phyloP scores from a whole-genome alignment of 1,284 basidiomycete species.

The Puccinia hordei region DNA sequence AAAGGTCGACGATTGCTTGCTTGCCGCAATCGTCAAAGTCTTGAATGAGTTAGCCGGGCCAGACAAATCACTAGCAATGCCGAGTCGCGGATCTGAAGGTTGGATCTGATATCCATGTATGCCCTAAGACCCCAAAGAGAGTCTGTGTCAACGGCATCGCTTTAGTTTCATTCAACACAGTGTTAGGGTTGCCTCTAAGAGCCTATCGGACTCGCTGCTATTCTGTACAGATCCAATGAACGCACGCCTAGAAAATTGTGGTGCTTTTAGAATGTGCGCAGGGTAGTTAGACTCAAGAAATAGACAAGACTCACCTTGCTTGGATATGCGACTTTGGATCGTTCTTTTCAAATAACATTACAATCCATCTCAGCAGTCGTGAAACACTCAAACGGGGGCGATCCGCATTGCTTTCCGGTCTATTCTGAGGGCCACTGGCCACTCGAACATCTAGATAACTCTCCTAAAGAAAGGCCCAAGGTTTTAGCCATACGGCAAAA shows the following conservation, averaged over 20 bases:
- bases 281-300: neutral
- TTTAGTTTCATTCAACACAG: conserved; percentile 44
- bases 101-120: conserved; percentile 26
- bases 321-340: conserved; percentile 32
- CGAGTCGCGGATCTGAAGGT: conserved; percentile 28
- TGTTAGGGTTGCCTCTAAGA: conserved; percentile 40
- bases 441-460: conserved; percentile 27
- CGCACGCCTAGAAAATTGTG: conserved; percentile 17
- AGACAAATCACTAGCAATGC: conserved; percentile 41
- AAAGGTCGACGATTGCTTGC: conserved; percentile 40
- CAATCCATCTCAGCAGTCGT: conserved; percentile 43
- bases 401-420: conserved; percentile 7
- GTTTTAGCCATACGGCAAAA: neutral
- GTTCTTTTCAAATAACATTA: conserved; percentile 43
- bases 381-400: conserved; percentile 15
- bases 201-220: conserved; percentile 44
- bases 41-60: conserved; percentile 41
- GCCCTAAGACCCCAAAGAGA: conserved; percentile 40
- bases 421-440: conserved; percentile 28
- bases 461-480: conserved; percentile 14
- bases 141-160: conserved; percentile 28
- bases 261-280: neutral
- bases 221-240: conserved; percentile 37
- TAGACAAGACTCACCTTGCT: conserved; percentile 34
- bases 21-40: conserved; percentile 36